phyloP scores from a whole-genome alignment of 2,329 filamentous ascomycete species.

The Calonectria honghensis region DNA sequence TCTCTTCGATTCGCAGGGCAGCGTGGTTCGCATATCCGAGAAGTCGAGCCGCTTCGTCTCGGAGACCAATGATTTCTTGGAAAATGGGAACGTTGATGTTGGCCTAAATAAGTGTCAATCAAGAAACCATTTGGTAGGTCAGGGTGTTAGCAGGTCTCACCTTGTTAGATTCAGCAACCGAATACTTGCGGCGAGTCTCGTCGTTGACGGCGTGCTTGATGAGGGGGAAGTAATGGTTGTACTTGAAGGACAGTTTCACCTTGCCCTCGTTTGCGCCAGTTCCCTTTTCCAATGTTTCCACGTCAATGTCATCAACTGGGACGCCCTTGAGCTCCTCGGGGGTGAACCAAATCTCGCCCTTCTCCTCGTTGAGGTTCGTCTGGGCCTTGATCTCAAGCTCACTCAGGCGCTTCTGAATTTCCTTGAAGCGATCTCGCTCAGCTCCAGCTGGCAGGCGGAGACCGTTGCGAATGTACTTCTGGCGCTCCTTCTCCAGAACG shows the following conservation, averaged over 20 bases:
- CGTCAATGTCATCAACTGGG: conserved; percentile 79
- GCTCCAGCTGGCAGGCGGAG: conserved; percentile 81
- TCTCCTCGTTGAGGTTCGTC: conserved; percentile 89
- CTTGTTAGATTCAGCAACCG: conserved; percentile 88
- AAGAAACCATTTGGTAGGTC: neutral
- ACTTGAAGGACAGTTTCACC: conserved; percentile 87
- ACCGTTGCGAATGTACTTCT: conserved; percentile 85
- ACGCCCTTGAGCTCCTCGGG: conserved; percentile 84
- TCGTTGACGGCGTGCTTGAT: conserved; percentile 85
- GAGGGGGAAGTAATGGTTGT: conserved; percentile 86
- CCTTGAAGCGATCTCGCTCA: conserved; percentile 87
- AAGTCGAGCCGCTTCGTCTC: conserved; percentile 85
- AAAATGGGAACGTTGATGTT: conserved; percentile 84
- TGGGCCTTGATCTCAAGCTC: conserved; percentile 84
- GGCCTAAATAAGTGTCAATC: conserved; percentile 61
- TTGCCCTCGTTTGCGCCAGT: conserved; percentile 83
- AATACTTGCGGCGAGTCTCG: conserved; percentile 80
- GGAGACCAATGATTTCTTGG: conserved; percentile 82
- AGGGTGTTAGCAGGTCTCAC: conserved; percentile 56
- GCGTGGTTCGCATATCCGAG: conserved; percentile 87
- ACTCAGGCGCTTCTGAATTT: conserved; percentile 87
- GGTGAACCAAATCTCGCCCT: conserved; percentile 87
- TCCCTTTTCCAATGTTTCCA: conserved; percentile 81
- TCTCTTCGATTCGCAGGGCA: conserved; percentile 84
- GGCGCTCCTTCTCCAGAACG: conserved; percentile 86